These are phyloP conservation scores for Phlegmacium glaucopus DNA, from an alignment of 768 basidiomycete species.

Conservation along the genomic window DNA sequence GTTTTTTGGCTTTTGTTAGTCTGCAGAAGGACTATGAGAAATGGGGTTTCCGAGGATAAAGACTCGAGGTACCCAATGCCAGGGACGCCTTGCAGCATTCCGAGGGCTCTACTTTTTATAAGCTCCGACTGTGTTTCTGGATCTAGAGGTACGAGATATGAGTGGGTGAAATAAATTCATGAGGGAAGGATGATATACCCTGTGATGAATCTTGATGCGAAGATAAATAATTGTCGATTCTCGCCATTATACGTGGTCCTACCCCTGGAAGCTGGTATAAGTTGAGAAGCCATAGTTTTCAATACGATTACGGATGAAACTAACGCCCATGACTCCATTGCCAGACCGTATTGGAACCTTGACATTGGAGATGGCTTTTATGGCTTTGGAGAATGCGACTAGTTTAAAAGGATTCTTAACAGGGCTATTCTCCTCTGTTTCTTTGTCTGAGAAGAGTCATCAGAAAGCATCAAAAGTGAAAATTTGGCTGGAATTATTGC, in stretches of 20 bases:
- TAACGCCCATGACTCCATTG: constrained; percentile 37
- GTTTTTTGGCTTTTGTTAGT: constrained; percentile 34
- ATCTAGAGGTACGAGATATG: constrained; percentile 7
- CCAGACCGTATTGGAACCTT: constrained; percentile 41
- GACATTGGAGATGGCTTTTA: constrained; percentile 36
- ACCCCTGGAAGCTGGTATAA: constrained; percentile 29
- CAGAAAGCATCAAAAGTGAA: background rate
- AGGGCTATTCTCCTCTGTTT: constrained; percentile 36
- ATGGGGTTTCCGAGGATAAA: background rate
- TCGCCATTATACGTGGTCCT: constrained; percentile 39
- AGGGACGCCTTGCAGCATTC: constrained; percentile 34
- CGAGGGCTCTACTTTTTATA: constrained; percentile 23
- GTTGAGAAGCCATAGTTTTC: background rate
- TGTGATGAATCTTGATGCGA: constrained; percentile 17
- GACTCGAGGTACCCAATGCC: constrained; percentile 43
- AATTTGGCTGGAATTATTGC: constrained; percentile 22
- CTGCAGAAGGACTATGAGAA: constrained; percentile 16
- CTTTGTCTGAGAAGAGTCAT: constrained; percentile 31
- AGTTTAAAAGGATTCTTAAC: constrained; percentile 45
- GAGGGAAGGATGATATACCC: constrained; percentile 27
- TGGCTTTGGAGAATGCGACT: constrained; percentile 47
- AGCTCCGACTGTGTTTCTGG: constrained; percentile 20
- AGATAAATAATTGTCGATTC: constrained; percentile 41
- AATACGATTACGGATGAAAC: constrained; percentile 8
- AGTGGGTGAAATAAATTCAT: background rate